phyloP scores from a whole-genome alignment of 148 eudicot species.

The Amaranthus cruentus region DNA sequence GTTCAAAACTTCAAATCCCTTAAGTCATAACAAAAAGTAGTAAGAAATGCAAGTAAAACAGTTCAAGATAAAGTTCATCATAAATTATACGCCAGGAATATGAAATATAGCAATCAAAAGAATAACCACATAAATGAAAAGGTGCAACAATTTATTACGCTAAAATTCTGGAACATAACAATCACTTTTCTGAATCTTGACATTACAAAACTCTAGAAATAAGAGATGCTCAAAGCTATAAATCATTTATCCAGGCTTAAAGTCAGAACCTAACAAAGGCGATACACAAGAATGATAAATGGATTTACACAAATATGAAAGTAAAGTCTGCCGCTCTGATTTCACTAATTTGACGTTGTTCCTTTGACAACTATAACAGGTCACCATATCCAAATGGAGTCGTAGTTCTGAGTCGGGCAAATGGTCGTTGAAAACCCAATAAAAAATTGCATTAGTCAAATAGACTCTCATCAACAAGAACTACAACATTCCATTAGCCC shows the following conservation, averaged over 20 bases:
- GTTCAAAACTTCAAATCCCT: background rate
- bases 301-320: background rate
- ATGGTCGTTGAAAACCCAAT: background rate
- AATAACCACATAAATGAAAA: background rate
- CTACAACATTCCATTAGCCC: background rate
- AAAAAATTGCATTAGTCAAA: background rate
- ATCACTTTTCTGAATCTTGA: background rate
- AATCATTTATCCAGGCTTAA: background rate
- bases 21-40: background rate
- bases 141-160: background rate
- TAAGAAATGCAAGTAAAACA: conserved; percentile 7
- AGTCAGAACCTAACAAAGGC: background rate
- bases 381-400: background rate
- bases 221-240: background rate
- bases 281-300: background rate
- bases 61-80: background rate
- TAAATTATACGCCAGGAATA: background rate
- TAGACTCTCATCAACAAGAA: background rate
- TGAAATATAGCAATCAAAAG: background rate
- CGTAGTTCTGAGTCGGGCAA: background rate
- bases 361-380: background rate
- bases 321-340: background rate
- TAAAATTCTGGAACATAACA: background rate
- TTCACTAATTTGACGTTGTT: background rate
- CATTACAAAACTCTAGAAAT: background rate